These are phyloP conservation scores for Mitragyna speciosa DNA, from an alignment of 257 asterid species.

Conservation along the genomic window DNA sequence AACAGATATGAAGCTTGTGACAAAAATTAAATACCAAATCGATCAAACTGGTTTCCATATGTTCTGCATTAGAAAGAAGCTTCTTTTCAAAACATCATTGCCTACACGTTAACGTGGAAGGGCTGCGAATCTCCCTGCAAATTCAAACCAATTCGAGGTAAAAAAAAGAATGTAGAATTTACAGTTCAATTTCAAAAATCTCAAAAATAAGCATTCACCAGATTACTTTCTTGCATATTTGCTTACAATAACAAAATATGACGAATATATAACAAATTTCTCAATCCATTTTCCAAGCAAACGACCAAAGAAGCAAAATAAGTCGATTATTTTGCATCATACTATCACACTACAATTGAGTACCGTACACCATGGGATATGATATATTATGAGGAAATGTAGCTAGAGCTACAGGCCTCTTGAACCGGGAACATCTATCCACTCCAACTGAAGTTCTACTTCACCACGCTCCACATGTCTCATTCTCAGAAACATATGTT, in stretches of 20 bases:
- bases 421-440: conserved; percentile 73
- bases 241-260: too few relatives aligned
- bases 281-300: neutral
- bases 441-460: conserved; percentile 54
- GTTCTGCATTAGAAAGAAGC: too few relatives aligned
- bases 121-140: neutral
- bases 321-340: neutral
- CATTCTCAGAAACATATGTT: conserved; percentile 55
- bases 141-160: neutral
- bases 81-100: neutral
- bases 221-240: too few relatives aligned
- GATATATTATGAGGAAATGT: neutral
- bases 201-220: too few relatives aligned
- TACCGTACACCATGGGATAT: neutral
- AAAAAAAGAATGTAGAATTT: too few relatives aligned
- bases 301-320: neutral
- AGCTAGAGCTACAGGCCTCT: conserved; percentile 21
- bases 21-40: too few relatives aligned
- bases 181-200: too few relatives aligned
- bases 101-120: neutral
- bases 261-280: neutral
- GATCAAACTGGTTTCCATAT: too few relatives aligned
- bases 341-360: neutral
- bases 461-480: conserved; percentile 75
- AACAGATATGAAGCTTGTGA: too few relatives aligned